These are phyloP conservation scores for Curvularia lunata DNA, from an alignment of 2,329 filamentous ascomycete species.

Conservation along the genomic window DNA sequence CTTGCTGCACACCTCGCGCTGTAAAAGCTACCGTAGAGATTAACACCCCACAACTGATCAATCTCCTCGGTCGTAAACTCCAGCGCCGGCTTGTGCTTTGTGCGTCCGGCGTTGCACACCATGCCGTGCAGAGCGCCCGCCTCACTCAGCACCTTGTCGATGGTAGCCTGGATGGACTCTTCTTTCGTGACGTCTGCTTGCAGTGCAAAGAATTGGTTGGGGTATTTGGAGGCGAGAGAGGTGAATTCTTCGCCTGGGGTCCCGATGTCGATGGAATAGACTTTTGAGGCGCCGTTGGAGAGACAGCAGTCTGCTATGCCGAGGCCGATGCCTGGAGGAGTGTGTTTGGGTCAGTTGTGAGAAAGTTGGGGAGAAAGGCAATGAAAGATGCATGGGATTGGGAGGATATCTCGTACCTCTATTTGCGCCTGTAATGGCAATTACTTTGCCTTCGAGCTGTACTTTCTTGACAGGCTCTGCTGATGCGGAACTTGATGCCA, in stretches of 20 bases:
- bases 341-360: neutral
- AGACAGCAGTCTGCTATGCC: slow-evolving; percentile 58
- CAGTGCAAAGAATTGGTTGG: slow-evolving; percentile 51
- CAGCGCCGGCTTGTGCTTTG: slow-evolving; percentile 60
- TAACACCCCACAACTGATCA: slow-evolving; percentile 53
- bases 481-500: slow-evolving; percentile 23
- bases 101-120: slow-evolving; percentile 59
- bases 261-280: slow-evolving; percentile 58
- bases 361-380: neutral
- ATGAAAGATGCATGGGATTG: neutral
- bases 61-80: slow-evolving; percentile 59
- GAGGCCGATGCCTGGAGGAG: slow-evolving; percentile 50
- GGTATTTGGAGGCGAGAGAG: slow-evolving; percentile 48
- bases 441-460: slow-evolving; percentile 36
- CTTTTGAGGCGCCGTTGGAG: slow-evolving; percentile 51
- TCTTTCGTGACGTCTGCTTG: slow-evolving; percentile 58
- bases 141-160: slow-evolving; percentile 55
- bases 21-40: slow-evolving; percentile 56
- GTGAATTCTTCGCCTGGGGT: slow-evolving; percentile 53
- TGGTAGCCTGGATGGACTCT: slow-evolving; percentile 52
- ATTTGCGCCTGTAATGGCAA: slow-evolving; percentile 40
- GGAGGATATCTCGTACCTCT: slow-evolving; percentile 21
- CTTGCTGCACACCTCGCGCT: slow-evolving; percentile 52
- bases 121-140: slow-evolving; percentile 57
- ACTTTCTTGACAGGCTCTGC: slow-evolving; percentile 33